phyloP scores from a whole-genome alignment of 2,329 filamentous ascomycete species.

The Corniculantispora saksenae region DNA sequence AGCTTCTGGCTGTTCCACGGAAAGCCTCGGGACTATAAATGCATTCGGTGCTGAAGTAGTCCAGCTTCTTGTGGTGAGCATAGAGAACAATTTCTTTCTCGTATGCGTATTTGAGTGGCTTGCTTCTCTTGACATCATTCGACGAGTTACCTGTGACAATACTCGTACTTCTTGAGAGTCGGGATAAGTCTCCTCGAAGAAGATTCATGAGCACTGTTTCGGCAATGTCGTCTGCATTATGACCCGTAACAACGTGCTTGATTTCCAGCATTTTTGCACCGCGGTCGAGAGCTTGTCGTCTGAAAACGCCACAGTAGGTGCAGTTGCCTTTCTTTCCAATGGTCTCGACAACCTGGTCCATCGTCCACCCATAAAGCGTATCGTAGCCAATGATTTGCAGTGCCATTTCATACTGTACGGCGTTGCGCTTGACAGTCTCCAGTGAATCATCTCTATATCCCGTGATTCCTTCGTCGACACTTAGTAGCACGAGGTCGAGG shows the following conservation, averaged over 20 bases:
- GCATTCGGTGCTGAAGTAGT: conserved; percentile 98
- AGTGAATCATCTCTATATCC: conserved; percentile 95
- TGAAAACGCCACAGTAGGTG: conserved; percentile 97
- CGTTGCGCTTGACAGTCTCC: conserved; percentile 95
- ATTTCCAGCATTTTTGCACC: conserved; percentile 87
- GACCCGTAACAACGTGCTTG: conserved; percentile 91
- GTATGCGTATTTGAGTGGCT: conserved; percentile 96
- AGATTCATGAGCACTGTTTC: conserved; percentile 99
- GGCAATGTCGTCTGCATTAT: conserved; percentile 96
- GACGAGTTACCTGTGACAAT: conserved; percentile 78
- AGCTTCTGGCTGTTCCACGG: conserved; percentile 81
- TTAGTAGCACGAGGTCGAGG: conserved; percentile 81
- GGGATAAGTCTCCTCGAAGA: conserved; percentile 82
- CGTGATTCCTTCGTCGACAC: conserved; percentile 95
- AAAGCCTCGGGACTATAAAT: conserved; percentile 98
- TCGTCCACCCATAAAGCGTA: conserved; percentile 96
- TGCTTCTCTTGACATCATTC: conserved; percentile 92
- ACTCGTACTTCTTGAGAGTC: conserved; percentile 83
- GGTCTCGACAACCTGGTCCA: conserved; percentile 96
- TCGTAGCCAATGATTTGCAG: conserved; percentile 91
- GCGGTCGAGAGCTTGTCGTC: conserved; percentile 88
- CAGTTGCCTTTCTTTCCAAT: conserved; percentile 98
- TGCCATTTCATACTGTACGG: conserved; percentile 85
- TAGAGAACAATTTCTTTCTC: conserved; percentile 99
- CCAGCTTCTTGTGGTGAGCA: conserved; percentile 92